Conservation (phyloP, 805 yeast species). For the Kluyveromyces starmeri region DNA sequence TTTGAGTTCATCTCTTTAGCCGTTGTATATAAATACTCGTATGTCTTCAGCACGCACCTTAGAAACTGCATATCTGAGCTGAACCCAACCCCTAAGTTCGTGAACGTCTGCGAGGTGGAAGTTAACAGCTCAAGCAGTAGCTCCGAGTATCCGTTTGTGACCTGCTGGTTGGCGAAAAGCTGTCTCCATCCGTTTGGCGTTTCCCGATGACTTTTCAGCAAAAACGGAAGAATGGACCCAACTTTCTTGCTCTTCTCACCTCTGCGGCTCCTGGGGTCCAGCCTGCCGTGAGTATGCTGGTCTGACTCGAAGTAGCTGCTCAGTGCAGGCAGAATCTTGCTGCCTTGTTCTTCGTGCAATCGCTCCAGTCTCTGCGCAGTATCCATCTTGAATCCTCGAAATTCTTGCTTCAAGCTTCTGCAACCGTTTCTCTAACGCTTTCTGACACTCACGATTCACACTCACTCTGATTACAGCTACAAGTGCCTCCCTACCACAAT, state of each 20-base stretch:
- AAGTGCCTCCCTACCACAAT: too few relatives aligned
- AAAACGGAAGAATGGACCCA: not conserved
- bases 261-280: constrained; percentile 6
- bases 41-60: constrained; percentile 1
- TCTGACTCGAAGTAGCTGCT: not conserved
- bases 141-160: constrained; percentile 10
- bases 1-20: not conserved
- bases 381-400: not conserved
- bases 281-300: not conserved
- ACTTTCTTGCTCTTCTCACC: constrained; percentile 2
- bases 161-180: not conserved
- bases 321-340: not conserved
- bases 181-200: not conserved
- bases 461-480: too few relatives aligned
- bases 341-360: not conserved
- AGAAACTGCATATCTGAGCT: constrained; percentile 10
- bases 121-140: constrained; percentile 10
- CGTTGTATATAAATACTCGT: constrained; percentile 1
- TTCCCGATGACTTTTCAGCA: constrained; percentile 1
- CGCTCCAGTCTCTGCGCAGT: not conserved
- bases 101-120: constrained; percentile 11
- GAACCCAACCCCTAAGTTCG: constrained; percentile 12
- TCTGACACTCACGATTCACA: too few relatives aligned
- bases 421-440: too few relatives aligned
- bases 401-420: too few relatives aligned